Conservation (phyloP, 2,329 filamentous ascomycete species). For the Colletotrichum siamense region DNA sequence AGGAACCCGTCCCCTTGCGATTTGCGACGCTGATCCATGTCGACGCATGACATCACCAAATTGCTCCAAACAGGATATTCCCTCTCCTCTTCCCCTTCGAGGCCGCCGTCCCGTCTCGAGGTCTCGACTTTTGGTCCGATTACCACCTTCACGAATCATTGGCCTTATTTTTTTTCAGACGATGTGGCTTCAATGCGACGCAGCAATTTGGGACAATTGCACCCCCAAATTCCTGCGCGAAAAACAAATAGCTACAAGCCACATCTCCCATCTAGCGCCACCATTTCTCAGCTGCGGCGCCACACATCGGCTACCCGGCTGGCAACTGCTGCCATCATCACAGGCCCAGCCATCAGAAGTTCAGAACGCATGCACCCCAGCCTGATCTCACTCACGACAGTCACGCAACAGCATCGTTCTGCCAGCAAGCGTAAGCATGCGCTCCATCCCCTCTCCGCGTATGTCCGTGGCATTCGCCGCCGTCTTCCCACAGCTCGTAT, state of each 20-base stretch:
- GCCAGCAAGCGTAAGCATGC: neutral
- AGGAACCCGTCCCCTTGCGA: neutral
- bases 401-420: neutral
- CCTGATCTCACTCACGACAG: neutral
- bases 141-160: neutral
- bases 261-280: neutral
- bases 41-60: neutral
- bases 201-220: neutral
- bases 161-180: neutral
- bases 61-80: neutral
- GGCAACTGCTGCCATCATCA: neutral
- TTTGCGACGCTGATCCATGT: neutral
- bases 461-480: neutral
- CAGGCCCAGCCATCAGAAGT: neutral
- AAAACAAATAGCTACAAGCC: neutral
- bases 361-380: neutral
- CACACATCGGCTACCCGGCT: neutral
- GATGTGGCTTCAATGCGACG: neutral
- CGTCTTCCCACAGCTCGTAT: neutral
- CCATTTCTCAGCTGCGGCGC: neutral
- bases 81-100: neutral
- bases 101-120: neutral
- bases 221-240: neutral
- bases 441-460: neutral
- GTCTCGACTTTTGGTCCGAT: neutral